Conservation (phyloP, 331 rosid species). For the Pyracantha coccinea region DNA sequence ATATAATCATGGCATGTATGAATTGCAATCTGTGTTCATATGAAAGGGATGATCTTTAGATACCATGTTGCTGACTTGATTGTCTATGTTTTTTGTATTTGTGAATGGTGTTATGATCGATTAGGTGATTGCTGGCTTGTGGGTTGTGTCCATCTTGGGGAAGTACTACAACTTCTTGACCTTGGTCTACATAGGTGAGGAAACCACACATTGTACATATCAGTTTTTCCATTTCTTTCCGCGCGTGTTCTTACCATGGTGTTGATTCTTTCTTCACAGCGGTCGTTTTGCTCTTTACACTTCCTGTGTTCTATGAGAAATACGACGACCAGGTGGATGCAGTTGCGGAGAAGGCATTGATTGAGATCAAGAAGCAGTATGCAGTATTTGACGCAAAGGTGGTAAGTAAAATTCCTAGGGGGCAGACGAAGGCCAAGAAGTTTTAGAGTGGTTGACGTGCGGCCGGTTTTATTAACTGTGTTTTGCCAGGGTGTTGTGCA, state of each 20-base stretch:
- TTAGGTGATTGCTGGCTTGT: conserved; percentile 81
- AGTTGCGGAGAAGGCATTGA: conserved; percentile 68
- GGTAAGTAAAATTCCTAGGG: conserved; percentile 77
- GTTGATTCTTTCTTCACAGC: conserved; percentile 37
- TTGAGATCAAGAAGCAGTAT: conserved; percentile 82
- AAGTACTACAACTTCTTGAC: conserved; percentile 66
- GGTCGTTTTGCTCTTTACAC: conserved; percentile 62
- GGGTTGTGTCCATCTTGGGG: conserved; percentile 71
- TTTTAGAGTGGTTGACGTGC: conserved; percentile 21
- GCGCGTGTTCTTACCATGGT: not conserved
- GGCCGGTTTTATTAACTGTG: conserved; percentile 8
- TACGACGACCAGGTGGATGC: conserved; percentile 65
- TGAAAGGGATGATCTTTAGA: not conserved
- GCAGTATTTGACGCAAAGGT: conserved; percentile 84
- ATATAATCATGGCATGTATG: not conserved
- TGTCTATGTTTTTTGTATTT: not conserved
- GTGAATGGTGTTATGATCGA: not conserved
- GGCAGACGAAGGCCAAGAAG: conserved; percentile 67
- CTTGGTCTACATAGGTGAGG: conserved; percentile 75
- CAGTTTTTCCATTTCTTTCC: not conserved
- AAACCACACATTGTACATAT: not conserved
- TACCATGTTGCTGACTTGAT: too few relatives aligned
- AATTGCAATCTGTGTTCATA: not conserved
- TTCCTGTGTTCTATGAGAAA: conserved; percentile 79
- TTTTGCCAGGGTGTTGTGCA: conserved; percentile 14